Evolutionary conservation across 257 asterid species (phyloP).

Genomic region (Cruciata laevipes): DNA sequence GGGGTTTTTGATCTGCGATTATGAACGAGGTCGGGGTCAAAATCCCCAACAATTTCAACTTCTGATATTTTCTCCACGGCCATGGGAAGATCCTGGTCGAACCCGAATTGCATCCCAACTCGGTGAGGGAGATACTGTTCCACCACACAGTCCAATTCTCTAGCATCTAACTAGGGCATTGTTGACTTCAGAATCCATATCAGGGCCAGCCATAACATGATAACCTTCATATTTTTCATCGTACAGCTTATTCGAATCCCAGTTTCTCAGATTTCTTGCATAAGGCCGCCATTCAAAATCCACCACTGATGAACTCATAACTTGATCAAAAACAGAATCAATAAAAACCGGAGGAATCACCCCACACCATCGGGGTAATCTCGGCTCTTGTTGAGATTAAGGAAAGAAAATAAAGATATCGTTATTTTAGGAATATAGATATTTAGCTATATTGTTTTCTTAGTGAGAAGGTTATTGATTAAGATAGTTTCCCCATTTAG

Average conservation of each 20-base stretch:
- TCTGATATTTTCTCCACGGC: constrained; percentile 8
- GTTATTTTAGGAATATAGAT: no score
- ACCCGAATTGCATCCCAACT: constrained; percentile 34
- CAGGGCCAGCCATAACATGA: background rate
- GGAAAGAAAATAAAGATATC: no score
- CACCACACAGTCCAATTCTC: constrained; percentile 17
- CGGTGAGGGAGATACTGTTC: constrained; percentile 33
- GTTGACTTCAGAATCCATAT: constrained; percentile 8
- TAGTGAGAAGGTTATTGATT: no score
- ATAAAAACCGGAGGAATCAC: no score
- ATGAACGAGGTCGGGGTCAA: no score
- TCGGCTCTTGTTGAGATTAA: no score
- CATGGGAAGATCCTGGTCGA: constrained; percentile 32
- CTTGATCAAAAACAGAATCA: background rate
- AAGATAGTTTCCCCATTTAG: no score
- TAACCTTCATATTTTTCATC: constrained; percentile 12
- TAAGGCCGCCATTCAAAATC: constrained; percentile 30
- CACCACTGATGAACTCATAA: constrained; percentile 11
- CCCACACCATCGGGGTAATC: constrained; percentile 30
- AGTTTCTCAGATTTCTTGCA: constrained; percentile 1
- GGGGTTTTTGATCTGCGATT: no score
- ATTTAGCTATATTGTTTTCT: no score
- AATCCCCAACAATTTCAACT: no score
- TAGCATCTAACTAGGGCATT: constrained; percentile 15
- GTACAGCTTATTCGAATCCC: background rate